Evolutionary conservation across 2,329 filamentous ascomycete genomes (phyloP).

Genomic region (Cadophora malorum): DNA sequence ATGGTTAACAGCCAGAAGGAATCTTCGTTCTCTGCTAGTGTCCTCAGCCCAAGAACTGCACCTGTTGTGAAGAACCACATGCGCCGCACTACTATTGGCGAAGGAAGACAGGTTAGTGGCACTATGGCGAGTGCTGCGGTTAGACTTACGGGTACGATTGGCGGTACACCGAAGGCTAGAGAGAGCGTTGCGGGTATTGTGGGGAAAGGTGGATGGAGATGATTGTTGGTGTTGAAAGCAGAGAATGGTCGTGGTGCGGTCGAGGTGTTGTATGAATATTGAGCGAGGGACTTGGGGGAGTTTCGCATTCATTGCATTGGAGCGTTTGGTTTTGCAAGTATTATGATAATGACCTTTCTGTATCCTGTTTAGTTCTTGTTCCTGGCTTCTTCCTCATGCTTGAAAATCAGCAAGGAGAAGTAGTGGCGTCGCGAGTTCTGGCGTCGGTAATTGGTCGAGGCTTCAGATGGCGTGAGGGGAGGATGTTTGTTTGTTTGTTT

Average conservation of each 20-base stretch:
- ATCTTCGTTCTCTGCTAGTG: conserved; percentile 58
- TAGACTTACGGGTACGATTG: conserved; percentile 37
- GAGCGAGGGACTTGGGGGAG: conserved; percentile 10
- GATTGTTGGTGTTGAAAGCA: conserved; percentile 2
- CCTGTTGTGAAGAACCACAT: conserved; percentile 60
- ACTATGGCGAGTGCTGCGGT: conserved; percentile 33
- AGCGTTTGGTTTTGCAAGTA: conserved; percentile 20
- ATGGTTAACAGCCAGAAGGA: conserved; percentile 70
- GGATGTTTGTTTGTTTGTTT: no score
- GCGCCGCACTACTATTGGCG: conserved; percentile 43
- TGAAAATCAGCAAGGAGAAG: background rate
- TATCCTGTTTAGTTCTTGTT: background rate
- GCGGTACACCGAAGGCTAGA: conserved; percentile 38
- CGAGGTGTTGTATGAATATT: conserved; percentile 23
- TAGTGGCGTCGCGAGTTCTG: conserved; percentile 2
- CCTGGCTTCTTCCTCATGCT: background rate
- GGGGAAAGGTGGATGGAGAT: conserved; percentile 44
- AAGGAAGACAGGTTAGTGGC: conserved; percentile 39
- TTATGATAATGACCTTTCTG: conserved; percentile 37
- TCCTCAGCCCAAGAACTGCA: conserved; percentile 66
- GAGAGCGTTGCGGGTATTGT: conserved; percentile 41
- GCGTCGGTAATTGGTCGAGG: background rate
- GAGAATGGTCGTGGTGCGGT: background rate
- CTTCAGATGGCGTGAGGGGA: no score
- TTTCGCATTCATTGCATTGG: conserved; percentile 29